These are phyloP conservation scores for Populus hybrid DNA, from an alignment of 441 rosid species.

Conservation along the genomic window DNA sequence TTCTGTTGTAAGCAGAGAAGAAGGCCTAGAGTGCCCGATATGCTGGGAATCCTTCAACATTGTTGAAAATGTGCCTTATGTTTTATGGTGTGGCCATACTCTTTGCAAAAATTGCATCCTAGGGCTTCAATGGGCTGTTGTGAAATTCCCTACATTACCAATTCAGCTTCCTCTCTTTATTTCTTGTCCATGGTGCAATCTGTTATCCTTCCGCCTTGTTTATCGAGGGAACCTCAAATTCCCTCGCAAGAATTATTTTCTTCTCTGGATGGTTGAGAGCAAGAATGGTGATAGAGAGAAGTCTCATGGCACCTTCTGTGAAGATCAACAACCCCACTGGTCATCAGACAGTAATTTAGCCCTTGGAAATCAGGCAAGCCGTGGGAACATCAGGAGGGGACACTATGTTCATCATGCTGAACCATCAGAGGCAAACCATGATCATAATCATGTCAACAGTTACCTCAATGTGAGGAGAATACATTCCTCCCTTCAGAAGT, in stretches of 20 bases:
- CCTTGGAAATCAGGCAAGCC: conserved; percentile 32
- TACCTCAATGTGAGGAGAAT: conserved; percentile 44
- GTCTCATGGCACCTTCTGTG: conserved; percentile 34
- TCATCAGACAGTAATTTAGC: conserved; percentile 28
- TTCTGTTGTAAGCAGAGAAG: conserved; percentile 48
- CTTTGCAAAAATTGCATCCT: conserved; percentile 79
- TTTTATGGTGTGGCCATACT: conserved; percentile 94
- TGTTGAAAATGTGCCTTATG: conserved; percentile 65
- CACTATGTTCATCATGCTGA: conserved; percentile 33
- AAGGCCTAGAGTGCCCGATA: conserved; percentile 80
- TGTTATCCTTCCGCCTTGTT: conserved; percentile 70
- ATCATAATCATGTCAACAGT: conserved; percentile 20
- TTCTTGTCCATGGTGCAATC: conserved; percentile 93
- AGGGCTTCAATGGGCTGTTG: conserved; percentile 72
- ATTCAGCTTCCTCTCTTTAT: conserved; percentile 82
- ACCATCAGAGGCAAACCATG: conserved; percentile 27
- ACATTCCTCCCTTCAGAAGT: conserved; percentile 57
- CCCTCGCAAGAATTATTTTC: conserved; percentile 83
- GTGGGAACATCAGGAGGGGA: conserved; percentile 27
- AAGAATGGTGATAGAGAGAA: conserved; percentile 48
- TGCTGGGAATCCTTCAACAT: conserved; percentile 54
- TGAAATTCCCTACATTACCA: conserved; percentile 63
- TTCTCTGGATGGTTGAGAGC: conserved; percentile 94
- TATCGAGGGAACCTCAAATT: conserved; percentile 61
- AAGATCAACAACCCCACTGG: conserved; percentile 34